Evolutionary conservation across 495 filamentous ascomycete genomes (phyloP), one percentile per base, ranked within the genome.

Genomic region (Elasticomyces elasticus): DNA sequence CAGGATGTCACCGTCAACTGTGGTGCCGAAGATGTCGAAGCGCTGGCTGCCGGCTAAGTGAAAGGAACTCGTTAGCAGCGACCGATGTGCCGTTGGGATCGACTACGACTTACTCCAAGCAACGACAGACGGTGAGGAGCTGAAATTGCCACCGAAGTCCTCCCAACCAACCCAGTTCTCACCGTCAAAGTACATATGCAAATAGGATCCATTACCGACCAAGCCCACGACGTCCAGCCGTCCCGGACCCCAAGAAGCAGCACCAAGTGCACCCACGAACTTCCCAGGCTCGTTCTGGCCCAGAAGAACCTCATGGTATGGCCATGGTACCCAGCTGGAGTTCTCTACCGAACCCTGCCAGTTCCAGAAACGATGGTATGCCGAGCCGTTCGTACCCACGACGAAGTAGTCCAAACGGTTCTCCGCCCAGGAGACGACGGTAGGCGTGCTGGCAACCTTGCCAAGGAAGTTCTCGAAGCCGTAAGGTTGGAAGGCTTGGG

Each of bases 161-260:
- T 69, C 66, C 56, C 62, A 67, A 0, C 55, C 52, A 1, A 40
- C 45, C 67, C 67, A 72, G 12, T 38, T 40, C 1, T 15, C 10
- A 0, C 69, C 70, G 42, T 69, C 59, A 51, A 56, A 72, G 54
- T 53, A 68, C 54, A 63, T 65, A 51, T 70, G 59, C 49, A 66
- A 51, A 57, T 72, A 49, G 42, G 54, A 51, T 12, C 41, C 44
- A 19, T 69, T 45, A 0, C 23, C 25, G 11, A 47, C 56, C 5
- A 59, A 27, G 13, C 52, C 67, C 31, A 71, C 68, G 42, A 72
- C 35, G 45, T 73, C 68, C 15, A 72, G 48, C 13, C 64, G 62
- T 12, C 55, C 60, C 1, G 52, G 0, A 10, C 44, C 63, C 35
- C 57, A 55, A 20, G 60, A 59, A 22, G 60, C 55, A 6, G 52